These are phyloP conservation scores for Eleusine indica DNA, from an alignment of 176 grass and related monocot species.

Conservation along the genomic window DNA sequence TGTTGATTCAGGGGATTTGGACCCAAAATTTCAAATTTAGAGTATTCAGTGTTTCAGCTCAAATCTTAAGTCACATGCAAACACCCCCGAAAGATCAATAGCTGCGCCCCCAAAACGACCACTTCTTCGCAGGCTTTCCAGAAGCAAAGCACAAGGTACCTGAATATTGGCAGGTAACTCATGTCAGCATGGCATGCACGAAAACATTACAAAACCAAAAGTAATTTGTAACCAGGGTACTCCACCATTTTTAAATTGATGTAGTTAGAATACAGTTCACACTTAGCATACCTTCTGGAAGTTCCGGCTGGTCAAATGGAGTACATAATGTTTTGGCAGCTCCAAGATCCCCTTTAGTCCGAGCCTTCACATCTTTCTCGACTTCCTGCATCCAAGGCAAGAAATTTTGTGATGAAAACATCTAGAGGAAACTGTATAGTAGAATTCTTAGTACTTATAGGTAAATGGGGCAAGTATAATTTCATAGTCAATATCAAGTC, in stretches of 20 bases:
- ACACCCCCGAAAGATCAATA: conserved; percentile 46
- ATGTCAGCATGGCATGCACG: neutral
- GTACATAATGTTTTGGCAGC: conserved; percentile 71
- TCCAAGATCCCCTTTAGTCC: conserved; percentile 67
- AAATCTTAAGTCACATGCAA: neutral
- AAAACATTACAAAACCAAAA: neutral
- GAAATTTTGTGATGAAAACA: neutral
- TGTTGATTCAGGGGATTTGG: neutral
- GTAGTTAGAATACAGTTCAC: no score
- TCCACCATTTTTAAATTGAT: no score
- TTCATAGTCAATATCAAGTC: no score
- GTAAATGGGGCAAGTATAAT: neutral
- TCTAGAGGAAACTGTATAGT: neutral
- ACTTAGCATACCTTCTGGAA: conserved; percentile 57
- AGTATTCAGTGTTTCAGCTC: neutral
- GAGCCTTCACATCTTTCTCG: conserved; percentile 64
- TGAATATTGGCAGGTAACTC: conserved; percentile 22
- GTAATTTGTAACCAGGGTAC: neutral
- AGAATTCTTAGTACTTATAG: neutral
- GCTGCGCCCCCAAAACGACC: conserved; percentile 91
- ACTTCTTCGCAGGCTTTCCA: conserved; percentile 85
- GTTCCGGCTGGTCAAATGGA: conserved; percentile 72
- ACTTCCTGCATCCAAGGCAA: conserved; percentile 46
- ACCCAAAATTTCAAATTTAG: neutral
- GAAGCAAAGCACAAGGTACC: conserved; percentile 93